Base-by-base conservation (phyloP, 2,329 filamentous ascomycete genomes). In the Pseudogymnoascus pannorum region DNA sequence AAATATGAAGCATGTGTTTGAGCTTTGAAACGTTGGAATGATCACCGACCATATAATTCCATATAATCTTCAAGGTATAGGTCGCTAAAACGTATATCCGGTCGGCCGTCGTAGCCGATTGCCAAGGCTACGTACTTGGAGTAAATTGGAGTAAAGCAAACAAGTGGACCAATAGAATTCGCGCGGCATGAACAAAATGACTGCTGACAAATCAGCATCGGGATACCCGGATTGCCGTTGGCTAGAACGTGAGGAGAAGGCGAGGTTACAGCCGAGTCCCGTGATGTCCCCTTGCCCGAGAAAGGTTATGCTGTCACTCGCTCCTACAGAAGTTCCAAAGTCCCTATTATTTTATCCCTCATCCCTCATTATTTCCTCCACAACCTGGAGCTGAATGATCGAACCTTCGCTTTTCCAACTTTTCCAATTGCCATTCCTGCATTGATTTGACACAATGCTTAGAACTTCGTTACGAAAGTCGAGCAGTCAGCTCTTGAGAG, bases 381-480 rank as follows among this genome's bases (percentile, higher is more conserved):
- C 48, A 54, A 54, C 14, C 48, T 54, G 48, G 48, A 54, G 48
- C 48, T 54, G 48, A 54, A 54, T 54, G 48, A 54, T 6, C 48
- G 48, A 54, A 54, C 48, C 48, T 54, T 54, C 48, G 48, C 36
- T 54, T 60, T 42, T 42, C n/a, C 58, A 60, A 60, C 44, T 66
- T 36, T 62, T 20, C 35, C 60, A 58, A 35, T 60, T 61, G 29
- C 58, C 42, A 40, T 33, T 61, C 67, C 64, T 72, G 72, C 72
- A 73, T 75, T 69, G 72, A 70, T 70, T 69, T 71, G 72, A 74
- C 78, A 81, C 75, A 78, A 91, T 91, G 88, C 82, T 91, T 81
- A 86, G 87, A 78, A 83, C 82, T 74, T 84, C 86, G 68, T 76
- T 90, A 68, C 81, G 81, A 70, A 81, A 81, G 76, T 84, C 84